These are phyloP conservation scores for Trametes maxima DNA, from an alignment of 768 basidiomycete genomes.

Conservation along the genomic window DNA sequence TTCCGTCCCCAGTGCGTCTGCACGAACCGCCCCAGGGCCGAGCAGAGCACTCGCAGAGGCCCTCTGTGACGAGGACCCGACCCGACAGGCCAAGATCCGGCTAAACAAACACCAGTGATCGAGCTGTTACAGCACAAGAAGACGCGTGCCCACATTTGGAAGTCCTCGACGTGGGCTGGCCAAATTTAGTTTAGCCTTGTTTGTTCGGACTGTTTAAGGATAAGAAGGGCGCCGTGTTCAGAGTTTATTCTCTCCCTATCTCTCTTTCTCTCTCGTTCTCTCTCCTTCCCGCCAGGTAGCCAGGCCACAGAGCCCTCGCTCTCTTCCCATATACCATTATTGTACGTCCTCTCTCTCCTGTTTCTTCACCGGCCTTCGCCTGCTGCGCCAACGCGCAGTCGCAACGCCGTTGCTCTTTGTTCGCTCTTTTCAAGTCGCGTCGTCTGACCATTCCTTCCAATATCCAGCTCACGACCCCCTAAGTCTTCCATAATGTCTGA, in stretches of 20 bases:
- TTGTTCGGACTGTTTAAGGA: constrained; percentile 39
- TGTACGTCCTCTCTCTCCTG: constrained; percentile 38
- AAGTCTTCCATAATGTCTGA: constrained; percentile 77
- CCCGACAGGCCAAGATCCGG: constrained; percentile 12
- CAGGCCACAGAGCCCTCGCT: constrained; percentile 50
- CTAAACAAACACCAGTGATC: constrained; percentile 20
- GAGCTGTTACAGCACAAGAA: constrained; percentile 23
- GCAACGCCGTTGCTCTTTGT: constrained; percentile 12
- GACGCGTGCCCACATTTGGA: constrained; percentile 22
- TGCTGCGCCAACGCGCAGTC: not conserved
- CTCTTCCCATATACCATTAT: constrained; percentile 59
- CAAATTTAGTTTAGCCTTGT: constrained; percentile 39
- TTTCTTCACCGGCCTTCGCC: constrained; percentile 12
- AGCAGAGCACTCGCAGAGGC: not conserved
- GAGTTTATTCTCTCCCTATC: constrained; percentile 34
- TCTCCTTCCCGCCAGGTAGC: constrained; percentile 32
- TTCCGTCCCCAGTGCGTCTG: not conserved
- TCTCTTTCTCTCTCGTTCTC: constrained; percentile 38
- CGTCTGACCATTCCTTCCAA: constrained; percentile 24
- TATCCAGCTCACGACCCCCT: constrained; percentile 55
- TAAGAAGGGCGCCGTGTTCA: constrained; percentile 40
- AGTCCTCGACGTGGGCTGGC: constrained; percentile 27
- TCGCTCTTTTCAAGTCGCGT: constrained; percentile 15
- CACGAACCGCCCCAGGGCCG: not conserved
- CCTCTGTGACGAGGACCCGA: not conserved